Conservation (phyloP, 2,329 filamentous ascomycete genomes). For the Mariannaea sp. region DNA sequence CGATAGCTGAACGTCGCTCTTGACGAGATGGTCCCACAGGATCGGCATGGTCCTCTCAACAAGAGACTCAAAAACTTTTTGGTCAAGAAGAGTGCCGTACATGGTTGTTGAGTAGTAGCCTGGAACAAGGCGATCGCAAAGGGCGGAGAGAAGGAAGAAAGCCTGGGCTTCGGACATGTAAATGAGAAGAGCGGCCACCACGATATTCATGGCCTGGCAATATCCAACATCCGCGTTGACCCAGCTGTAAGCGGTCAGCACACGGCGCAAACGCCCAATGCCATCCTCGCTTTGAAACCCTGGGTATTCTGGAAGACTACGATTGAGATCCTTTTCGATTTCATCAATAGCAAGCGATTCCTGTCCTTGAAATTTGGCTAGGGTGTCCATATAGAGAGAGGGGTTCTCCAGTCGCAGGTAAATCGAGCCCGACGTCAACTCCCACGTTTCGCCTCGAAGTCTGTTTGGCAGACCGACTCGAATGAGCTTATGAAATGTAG, state of each 20-base stretch:
- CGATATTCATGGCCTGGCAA: constrained; percentile 99
- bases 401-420: constrained; percentile 88
- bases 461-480: constrained; percentile 93
- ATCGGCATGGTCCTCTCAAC: constrained; percentile 99
- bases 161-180: constrained; percentile 97
- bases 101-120: constrained; percentile 99
- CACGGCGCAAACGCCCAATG: constrained; percentile 84
- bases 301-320: constrained; percentile 94
- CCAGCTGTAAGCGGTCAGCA: constrained; percentile 98
- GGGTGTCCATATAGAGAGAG: constrained; percentile 79
- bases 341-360: constrained; percentile 97
- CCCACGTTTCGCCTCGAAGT: constrained; percentile 93
- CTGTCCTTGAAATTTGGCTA: constrained; percentile 80
- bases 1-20: constrained; percentile 94
- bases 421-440: constrained; percentile 88
- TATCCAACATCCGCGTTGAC: constrained; percentile 94
- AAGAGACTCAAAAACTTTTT: constrained; percentile 94
- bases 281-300: constrained; percentile 97
- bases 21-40: constrained; percentile 96
- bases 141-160: constrained; percentile 87
- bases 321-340: constrained; percentile 97
- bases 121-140: constrained; percentile 91
- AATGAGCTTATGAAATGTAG: constrained; percentile 97
- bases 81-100: constrained; percentile 96
- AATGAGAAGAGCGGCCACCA: constrained; percentile 95